phyloP scores from a whole-genome alignment of 2,329 filamentous ascomycete species.

The Penicillium sclerotiorum region DNA sequence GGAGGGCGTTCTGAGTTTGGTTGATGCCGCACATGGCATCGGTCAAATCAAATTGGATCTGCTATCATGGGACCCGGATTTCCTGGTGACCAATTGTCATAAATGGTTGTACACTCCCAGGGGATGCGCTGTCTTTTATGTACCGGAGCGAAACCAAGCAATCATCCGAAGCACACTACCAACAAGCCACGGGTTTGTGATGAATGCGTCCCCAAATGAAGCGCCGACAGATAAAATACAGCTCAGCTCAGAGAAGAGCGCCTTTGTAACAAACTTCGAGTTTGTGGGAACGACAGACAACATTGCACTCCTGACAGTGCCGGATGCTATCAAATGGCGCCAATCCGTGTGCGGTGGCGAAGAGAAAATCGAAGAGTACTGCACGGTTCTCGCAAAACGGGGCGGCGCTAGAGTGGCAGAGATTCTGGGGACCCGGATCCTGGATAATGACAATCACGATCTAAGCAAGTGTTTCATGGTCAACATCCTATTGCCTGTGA shows the following conservation, averaged over 20 bases:
- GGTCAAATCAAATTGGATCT: conserved; percentile 74
- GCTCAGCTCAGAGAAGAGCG: conserved; percentile 46
- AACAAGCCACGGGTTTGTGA: conserved; percentile 72
- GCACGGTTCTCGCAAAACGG: conserved; percentile 60
- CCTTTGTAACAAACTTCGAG: conserved; percentile 70
- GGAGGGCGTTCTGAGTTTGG: conserved; percentile 65
- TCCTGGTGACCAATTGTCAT: conserved; percentile 79
- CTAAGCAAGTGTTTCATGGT: conserved; percentile 60
- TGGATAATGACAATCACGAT: conserved; percentile 52
- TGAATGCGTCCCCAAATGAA: conserved; percentile 36
- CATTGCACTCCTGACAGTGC: conserved; percentile 67
- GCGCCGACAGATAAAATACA: neutral
- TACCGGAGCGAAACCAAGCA: conserved; percentile 70
- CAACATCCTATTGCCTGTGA: conserved; percentile 71
- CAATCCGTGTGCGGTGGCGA: conserved; percentile 69
- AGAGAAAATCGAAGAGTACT: conserved; percentile 63
- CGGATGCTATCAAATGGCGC: conserved; percentile 70
- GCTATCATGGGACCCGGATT: conserved; percentile 68
- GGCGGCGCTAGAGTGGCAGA: conserved; percentile 63
- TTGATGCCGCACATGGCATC: conserved; percentile 79
- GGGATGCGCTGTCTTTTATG: conserved; percentile 75
- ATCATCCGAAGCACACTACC: conserved; percentile 71
- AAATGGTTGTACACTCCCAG: conserved; percentile 82
- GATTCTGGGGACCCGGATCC: conserved; percentile 65
- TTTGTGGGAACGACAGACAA: conserved; percentile 73